A percentile compares a stretch with the other conserved stretches of the same genome.
Evolutionary conservation across 2,329 filamentous ascomycete genomes (phyloP).

Genomic region (Penicillium glabrum): DNA sequence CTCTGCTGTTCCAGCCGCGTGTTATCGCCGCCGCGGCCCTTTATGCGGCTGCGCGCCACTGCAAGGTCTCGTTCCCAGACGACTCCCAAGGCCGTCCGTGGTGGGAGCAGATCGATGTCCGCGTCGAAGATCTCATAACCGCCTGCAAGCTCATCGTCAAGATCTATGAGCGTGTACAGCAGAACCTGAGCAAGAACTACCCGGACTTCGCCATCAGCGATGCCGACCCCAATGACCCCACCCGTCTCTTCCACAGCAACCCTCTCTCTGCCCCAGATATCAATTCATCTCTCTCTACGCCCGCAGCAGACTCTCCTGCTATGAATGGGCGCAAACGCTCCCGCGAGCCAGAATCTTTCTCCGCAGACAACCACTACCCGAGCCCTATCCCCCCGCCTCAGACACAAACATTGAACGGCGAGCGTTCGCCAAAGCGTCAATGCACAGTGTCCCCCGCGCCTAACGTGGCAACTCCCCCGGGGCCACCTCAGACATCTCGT

Average conservation of each 20-base stretch:
- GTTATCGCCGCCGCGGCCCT: slow-evolving; percentile 83
- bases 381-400: slow-evolving; percentile 6
- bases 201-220: slow-evolving; percentile 27
- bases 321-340: slow-evolving; percentile 41
- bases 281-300: slow-evolving; percentile 29
- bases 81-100: slow-evolving; percentile 75
- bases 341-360: slow-evolving; percentile 33
- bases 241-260: slow-evolving; percentile 29
- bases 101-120: slow-evolving; percentile 79
- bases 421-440: slow-evolving; percentile 39
- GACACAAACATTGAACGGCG: slow-evolving; percentile 21
- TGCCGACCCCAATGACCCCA: slow-evolving; percentile 23
- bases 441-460: slow-evolving; percentile 27
- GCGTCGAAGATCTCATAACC: slow-evolving; percentile 66
- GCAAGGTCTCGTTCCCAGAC: slow-evolving; percentile 68
- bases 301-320: slow-evolving; percentile 17
- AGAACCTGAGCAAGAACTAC: slow-evolving; percentile 46
- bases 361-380: slow-evolving; percentile 9
- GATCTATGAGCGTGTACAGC: slow-evolving; percentile 47
- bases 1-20: slow-evolving; percentile 73
- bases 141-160: slow-evolving; percentile 75
- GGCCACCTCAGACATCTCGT: slow-evolving; percentile 10
- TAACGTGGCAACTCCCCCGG: neutral
- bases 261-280: slow-evolving; percentile 38
- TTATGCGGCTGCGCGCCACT: slow-evolving; percentile 80